These are phyloP conservation scores for Raphanus raphanistrum DNA, from an alignment of 345 rosid genomes.

Conservation along the genomic window DNA sequence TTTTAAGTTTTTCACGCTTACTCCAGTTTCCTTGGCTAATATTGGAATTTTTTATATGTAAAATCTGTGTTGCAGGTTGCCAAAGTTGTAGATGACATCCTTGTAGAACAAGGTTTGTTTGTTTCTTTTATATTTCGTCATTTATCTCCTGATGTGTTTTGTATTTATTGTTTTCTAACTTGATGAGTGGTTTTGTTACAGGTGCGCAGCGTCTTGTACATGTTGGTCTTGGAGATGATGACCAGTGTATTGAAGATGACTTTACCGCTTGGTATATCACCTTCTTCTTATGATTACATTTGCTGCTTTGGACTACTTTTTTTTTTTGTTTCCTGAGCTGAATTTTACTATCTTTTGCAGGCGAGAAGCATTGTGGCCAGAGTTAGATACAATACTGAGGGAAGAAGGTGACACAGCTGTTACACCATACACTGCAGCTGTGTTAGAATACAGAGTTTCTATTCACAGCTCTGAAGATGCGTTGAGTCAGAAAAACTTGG, in stretches of 20 bases:
- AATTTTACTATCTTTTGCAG: slow-evolving; percentile 43
- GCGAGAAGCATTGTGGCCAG: slow-evolving; percentile 92
- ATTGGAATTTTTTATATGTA: not conserved
- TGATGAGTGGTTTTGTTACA: slow-evolving; percentile 35
- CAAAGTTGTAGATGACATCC: slow-evolving; percentile 69
- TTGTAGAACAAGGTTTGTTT: slow-evolving; percentile 73
- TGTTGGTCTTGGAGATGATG: slow-evolving; percentile 93
- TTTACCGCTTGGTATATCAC: slow-evolving; percentile 63
- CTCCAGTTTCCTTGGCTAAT: slow-evolving; percentile 1
- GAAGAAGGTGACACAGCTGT: slow-evolving; percentile 64
- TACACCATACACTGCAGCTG: slow-evolving; percentile 67
- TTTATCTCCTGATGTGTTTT: not conserved
- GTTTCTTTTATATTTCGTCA: not conserved
- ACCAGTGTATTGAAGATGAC: slow-evolving; percentile 93
- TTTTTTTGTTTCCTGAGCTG: not conserved
- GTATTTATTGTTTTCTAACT: not conserved
- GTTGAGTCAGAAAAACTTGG: slow-evolving; percentile 51
- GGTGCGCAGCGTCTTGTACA: slow-evolving; percentile 78
- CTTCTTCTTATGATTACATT: not conserved
- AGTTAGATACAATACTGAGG: slow-evolving; percentile 79
- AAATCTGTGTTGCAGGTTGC: slow-evolving; percentile 57
- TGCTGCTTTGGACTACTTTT: not conserved
- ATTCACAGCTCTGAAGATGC: slow-evolving; percentile 55
- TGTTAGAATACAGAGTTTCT: slow-evolving; percentile 83
- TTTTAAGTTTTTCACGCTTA: not conserved